Conservation (phyloP, 345 rosid species). For the Pelargonium nanum region DNA sequence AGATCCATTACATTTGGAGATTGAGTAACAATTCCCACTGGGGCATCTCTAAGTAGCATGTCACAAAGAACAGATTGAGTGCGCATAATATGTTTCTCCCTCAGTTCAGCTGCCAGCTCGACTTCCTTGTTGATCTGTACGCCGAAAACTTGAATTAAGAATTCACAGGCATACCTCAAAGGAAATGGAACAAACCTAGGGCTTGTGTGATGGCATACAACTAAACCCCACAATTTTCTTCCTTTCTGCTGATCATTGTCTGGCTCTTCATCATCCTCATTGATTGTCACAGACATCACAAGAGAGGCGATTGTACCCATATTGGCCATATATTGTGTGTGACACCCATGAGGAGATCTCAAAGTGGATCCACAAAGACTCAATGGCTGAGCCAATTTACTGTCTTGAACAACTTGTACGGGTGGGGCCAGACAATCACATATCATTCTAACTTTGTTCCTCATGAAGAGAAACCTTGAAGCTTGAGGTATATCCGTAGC, state of each 20-base stretch:
- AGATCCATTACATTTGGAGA: constrained; percentile 85
- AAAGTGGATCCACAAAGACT: constrained; percentile 68
- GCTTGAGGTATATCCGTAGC: constrained; percentile 92
- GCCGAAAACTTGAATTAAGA: constrained; percentile 67
- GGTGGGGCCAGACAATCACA: constrained; percentile 58
- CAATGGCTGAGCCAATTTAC: constrained; percentile 46
- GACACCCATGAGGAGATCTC: constrained; percentile 87
- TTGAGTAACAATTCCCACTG: constrained; percentile 60
- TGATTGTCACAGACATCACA: constrained; percentile 72
- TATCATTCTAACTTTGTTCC: constrained; percentile 79
- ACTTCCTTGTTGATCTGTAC: constrained; percentile 73
- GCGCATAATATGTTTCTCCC: constrained; percentile 64
- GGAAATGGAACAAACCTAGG: constrained; percentile 75
- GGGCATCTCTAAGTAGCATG: constrained; percentile 81
- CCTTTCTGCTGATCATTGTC: constrained; percentile 33
- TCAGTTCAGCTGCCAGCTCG: constrained; percentile 48
- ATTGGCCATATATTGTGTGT: constrained; percentile 69
- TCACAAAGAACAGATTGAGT: constrained; percentile 73
- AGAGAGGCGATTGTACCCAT: constrained; percentile 82
- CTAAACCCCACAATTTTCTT: constrained; percentile 72
- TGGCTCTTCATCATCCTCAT: constrained; percentile 41
- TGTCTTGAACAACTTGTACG: constrained; percentile 60
- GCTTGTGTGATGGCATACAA: constrained; percentile 79
- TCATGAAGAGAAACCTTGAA: constrained; percentile 71
- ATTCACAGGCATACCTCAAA: constrained; percentile 74